These are phyloP conservation scores for Theobroma grandiflorum DNA, from an alignment of 441 rosid species.

Conservation along the genomic window DNA sequence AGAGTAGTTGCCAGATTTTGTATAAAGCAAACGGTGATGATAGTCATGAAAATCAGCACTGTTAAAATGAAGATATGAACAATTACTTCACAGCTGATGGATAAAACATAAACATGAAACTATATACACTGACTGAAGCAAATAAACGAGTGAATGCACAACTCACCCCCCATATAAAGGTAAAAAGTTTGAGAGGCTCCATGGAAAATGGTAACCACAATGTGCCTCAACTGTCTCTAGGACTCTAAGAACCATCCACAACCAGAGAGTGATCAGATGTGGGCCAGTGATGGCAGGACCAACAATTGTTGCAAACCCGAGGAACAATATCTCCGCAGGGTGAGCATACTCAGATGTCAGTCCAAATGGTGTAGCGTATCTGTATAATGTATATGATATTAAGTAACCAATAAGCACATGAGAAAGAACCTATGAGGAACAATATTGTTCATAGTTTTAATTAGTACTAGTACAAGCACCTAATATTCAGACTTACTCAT, in stretches of 20 bases:
- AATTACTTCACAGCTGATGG: constrained; percentile 10
- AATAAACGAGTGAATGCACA: constrained; percentile 1
- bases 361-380: constrained; percentile 99
- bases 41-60: constrained; percentile 98
- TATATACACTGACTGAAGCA: neutral
- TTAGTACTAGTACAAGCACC: constrained; percentile 3
- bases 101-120: neutral
- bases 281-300: constrained; percentile 99
- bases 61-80: constrained; percentile 29
- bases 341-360: constrained; percentile 98
- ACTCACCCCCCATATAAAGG: constrained; percentile 97
- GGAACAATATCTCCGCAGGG: constrained; percentile 96
- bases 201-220: constrained; percentile 98
- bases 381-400: constrained; percentile 31
- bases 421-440: constrained; percentile 8
- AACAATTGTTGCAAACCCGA: constrained; percentile 93
- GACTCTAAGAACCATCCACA: constrained; percentile 96
- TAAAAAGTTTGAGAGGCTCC: constrained; percentile 94
- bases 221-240: constrained; percentile 98
- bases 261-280: constrained; percentile 87
- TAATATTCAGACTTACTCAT: constrained; percentile 71
- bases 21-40: constrained; percentile 93
- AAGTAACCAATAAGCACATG: constrained; percentile 25
- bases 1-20: constrained; percentile 97
- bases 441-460: neutral